Conservation (phyloP, 345 rosid genomes). For the Sisymbrium altissimum region DNA sequence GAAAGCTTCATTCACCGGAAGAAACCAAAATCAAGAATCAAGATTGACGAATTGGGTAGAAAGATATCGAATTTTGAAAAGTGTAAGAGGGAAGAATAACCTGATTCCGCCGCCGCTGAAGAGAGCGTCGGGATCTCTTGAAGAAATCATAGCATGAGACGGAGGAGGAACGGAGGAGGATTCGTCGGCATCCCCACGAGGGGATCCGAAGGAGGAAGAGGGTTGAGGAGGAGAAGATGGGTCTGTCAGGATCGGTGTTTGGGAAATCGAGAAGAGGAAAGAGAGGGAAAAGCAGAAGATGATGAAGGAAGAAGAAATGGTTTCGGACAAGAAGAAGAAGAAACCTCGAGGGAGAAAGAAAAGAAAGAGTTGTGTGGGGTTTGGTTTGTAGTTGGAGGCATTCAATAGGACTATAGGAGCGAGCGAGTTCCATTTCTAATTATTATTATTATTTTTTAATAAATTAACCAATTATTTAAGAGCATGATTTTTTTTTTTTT, state of each 20-base stretch:
- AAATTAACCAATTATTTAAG: no score
- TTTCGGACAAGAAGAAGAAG: not conserved
- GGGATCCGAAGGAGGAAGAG: conserved; percentile 29
- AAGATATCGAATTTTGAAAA: no score
- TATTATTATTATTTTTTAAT: not conserved
- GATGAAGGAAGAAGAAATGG: conserved; percentile 5
- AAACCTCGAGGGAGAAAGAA: not conserved
- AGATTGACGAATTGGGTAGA: not conserved
- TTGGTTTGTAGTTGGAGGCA: conserved; percentile 10
- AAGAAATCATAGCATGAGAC: conserved; percentile 22
- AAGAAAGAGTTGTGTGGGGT: conserved; percentile 12
- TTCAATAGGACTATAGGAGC: not conserved
- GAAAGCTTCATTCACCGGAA: conserved; percentile 5
- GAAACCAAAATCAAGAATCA: not conserved
- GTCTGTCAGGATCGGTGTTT: conserved; percentile 32
- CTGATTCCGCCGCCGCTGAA: conserved; percentile 94
- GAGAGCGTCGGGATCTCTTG: conserved; percentile 55
- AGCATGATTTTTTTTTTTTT: no score
- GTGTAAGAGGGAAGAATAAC: conserved; percentile 27
- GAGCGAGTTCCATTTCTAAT: not conserved
- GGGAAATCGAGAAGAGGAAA: conserved; percentile 7
- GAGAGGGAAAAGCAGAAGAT: not conserved
- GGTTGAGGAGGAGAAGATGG: conserved; percentile 17
- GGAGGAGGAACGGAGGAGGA: conserved; percentile 9
- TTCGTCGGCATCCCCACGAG: conserved; percentile 36